phyloP scores from a whole-genome alignment of 768 basidiomycete genomes.

The Suillus subluteus region DNA sequence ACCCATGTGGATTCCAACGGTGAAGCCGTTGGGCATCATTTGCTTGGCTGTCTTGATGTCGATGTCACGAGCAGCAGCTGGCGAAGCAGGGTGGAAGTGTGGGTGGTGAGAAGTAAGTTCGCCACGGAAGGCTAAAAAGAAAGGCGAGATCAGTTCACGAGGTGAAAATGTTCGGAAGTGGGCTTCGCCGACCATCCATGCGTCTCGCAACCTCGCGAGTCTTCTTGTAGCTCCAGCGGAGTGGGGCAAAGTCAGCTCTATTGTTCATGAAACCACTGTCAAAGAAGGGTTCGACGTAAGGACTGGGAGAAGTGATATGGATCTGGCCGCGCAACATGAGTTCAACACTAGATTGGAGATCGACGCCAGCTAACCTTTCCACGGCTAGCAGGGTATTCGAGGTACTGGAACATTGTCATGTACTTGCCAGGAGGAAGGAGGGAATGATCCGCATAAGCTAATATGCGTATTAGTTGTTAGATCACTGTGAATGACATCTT shows the following conservation, averaged over 20 bases:
- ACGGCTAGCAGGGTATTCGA: conserved; percentile 76
- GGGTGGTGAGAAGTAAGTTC: conserved; percentile 76
- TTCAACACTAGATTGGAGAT: neutral
- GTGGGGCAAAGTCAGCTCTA: conserved; percentile 76
- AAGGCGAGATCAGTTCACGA: conserved; percentile 3
- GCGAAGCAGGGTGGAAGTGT: conserved; percentile 71
- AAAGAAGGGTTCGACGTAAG: conserved; percentile 65
- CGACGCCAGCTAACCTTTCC: conserved; percentile 50
- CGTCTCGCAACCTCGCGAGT: conserved; percentile 71
- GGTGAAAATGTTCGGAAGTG: neutral
- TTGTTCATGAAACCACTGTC: conserved; percentile 82
- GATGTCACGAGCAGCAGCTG: conserved; percentile 61
- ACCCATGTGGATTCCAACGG: conserved; percentile 76
- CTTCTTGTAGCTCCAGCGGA: conserved; percentile 80
- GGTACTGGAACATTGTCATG: conserved; percentile 76
- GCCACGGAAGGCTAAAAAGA: conserved; percentile 61
- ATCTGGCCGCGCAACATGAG: conserved; percentile 42
- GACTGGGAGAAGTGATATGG: conserved; percentile 61
- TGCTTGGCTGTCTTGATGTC: conserved; percentile 71
- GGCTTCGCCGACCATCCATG: conserved; percentile 57
- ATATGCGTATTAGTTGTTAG: conserved; percentile 2
- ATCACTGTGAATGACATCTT: neutral
- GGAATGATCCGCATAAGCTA: conserved; percentile 71
- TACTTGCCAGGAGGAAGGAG: conserved; percentile 74
- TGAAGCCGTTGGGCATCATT: conserved; percentile 60